A percentile compares a stretch with the other conserved stretches of the same genome.
Conservation (phyloP, 164 flowering plant genomes). For the Sextonia rubra region DNA sequence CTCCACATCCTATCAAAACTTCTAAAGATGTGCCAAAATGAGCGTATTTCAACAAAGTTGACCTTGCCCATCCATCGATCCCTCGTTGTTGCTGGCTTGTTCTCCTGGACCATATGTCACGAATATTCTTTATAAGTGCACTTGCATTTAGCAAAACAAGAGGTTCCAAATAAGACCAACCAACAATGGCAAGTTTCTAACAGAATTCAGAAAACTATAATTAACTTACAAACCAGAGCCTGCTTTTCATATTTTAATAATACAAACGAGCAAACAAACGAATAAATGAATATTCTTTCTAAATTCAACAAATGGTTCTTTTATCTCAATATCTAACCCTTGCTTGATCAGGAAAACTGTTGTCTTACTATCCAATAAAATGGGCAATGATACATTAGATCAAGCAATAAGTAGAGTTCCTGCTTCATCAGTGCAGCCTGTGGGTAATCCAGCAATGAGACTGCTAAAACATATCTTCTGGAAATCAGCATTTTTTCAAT, state of each 20-base stretch:
- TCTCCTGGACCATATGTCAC: constrained; percentile 44
- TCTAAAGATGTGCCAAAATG: constrained; percentile 88
- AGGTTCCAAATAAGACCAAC: not conserved
- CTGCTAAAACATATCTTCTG: no score
- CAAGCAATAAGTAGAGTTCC: no score
- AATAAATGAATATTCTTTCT: not conserved
- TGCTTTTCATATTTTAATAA: not conserved
- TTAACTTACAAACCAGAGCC: not conserved
- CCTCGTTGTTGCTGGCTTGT: constrained; percentile 24
- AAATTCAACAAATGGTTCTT: not conserved
- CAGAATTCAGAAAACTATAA: not conserved
- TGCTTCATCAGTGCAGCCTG: no score
- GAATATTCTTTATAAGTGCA: not conserved
- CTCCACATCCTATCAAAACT: constrained; percentile 98
- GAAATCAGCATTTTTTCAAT: no score
- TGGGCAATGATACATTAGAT: no score
- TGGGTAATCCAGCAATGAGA: no score
- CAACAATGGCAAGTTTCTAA: not conserved
- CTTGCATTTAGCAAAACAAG: not conserved
- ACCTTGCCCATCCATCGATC: constrained; percentile 86
- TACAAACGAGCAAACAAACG: not conserved
- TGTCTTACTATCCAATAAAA: no score
- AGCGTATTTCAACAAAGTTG: constrained; percentile 90
- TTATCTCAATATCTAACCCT: not conserved
- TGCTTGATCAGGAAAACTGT: no score